Percentiles rank a stretch among this genome's conserved stretches.
These are phyloP conservation scores for Dactylellina haptotyla DNA, from an alignment of 2,329 filamentous ascomycete genomes.

Conservation along the genomic window DNA sequence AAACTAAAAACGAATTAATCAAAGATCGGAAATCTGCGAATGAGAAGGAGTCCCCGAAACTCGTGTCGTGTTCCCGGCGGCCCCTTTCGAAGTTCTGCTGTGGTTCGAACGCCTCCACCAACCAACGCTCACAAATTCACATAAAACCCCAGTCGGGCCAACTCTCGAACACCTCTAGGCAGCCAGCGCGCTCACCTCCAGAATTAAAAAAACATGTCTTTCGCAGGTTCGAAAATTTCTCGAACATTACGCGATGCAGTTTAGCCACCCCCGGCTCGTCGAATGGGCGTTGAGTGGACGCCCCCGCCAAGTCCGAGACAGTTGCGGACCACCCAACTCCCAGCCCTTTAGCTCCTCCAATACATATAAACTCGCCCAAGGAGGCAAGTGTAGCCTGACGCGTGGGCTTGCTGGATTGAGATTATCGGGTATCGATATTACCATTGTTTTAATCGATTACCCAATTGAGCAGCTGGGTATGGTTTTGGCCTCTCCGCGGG, in stretches of 20 bases:
- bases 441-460: constrained; percentile 41
- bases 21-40: constrained; percentile 17
- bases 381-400: constrained; percentile 52
- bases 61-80: constrained; percentile 26
- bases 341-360: not conserved
- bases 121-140: constrained; percentile 15
- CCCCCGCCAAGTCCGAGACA: constrained; percentile 48
- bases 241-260: constrained; percentile 50
- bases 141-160: constrained; percentile 24
- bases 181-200: constrained; percentile 48
- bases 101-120: constrained; percentile 16
- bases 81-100: constrained; percentile 14
- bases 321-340: constrained; percentile 6
- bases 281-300: constrained; percentile 17
- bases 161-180: constrained; percentile 27
- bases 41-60: constrained; percentile 19
- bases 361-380: constrained; percentile 2
- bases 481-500: not conserved
- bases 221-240: constrained; percentile 32
- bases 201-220: constrained; percentile 30
- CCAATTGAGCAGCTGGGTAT: constrained; percentile 45
- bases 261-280: constrained; percentile 32
- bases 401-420: constrained; percentile 44
- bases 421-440: constrained; percentile 39
- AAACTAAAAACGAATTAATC: too few relatives aligned